Base-by-base conservation (phyloP, 257 asterid species). In the Jacaranda mimosifolia region DNA sequence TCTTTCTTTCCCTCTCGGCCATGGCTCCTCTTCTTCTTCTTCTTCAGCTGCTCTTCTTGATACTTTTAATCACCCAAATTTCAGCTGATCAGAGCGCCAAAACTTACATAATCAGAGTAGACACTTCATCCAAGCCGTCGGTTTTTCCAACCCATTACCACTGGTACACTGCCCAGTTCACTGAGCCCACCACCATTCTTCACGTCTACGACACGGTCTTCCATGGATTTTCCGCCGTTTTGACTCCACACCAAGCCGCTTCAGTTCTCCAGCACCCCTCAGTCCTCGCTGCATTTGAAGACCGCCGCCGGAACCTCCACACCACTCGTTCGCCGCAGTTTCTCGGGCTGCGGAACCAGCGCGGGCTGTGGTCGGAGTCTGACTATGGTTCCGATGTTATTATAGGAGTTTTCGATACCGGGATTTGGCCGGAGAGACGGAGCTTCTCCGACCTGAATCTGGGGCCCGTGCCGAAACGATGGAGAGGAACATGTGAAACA, bases 291-390 rank as follows among this genome's bases (percentile, higher is more conserved):
- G 81, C 89, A 0, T 87, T 93, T 26, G 94, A 89, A 38, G 98
- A 93, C 84, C 89, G 85, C 62, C 90, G 91, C 45, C 88, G 97
- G 6, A 74, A 76, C 10, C 91, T 91, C 45, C 98, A 93, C 80
- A 93, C 98, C 12, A 93, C 97, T 1, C 82, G 98, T 11, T 93
- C 98, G 3, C 97, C 98, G 3, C 97, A 92, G 62, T 93, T 93
- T 56, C 87, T 91, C 0, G 98, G 98, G 2, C 86, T 92, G 11
- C 80, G 94, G 11, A 93, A 87, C 70, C 96, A 91, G 73, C 90
- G 87, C 17, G 98, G 98, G 4, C 85, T 93, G 4, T 93, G 98
- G 98, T 93, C 94, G n/a, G 92, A 89, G 4, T 91, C 98, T 0
- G 96, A 93, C 53, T 93, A 93, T n/a, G 97, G 98, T 0, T 88